Base-by-base conservation (phyloP, 352 stramenopile species). In the Phytophthora quininea region DNA sequence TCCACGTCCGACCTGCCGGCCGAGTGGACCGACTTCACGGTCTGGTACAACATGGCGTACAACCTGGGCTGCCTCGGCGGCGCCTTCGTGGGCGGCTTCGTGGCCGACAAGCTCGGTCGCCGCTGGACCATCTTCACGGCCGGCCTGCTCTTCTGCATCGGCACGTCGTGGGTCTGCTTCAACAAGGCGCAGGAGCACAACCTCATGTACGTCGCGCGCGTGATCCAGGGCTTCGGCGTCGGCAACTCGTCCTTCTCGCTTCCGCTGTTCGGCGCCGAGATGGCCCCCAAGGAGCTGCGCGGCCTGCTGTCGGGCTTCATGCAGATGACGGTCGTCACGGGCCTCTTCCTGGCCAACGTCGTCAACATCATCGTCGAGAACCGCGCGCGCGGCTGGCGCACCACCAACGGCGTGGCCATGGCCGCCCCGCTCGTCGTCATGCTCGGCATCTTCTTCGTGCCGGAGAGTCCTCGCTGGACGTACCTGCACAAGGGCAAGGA, bases 21-120 rank as follows among this genome's bases (percentile, higher is more conserved):
- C 24, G 66, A 78, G 40, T 81, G 73, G 73, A 62, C 54, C 4
- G 8, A n/a, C 60, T 80, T 77, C 52, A 77, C 59, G 27, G 76
- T 67, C 2, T 64, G 54, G 54, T 68, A 61, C 55, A 66, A 64
- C 75, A 68, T 77, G 59, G 30, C 58, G 32, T 73, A 68, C 65
- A 73, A 73, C 42, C 35, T 73, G 27, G 64, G 63, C 32, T 72
- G 64, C 27, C 58, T 72, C 10, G 64, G n/a, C 0, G 64, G 64
- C 15, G 58, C 58, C 47, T 72, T 72, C 40, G n/a, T 72, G 1
- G 64, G 58, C 4, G 64, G 64, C 37, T 58, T 61, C 48, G 64
- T 72, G 27, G 69, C 73, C 0, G 58, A 84, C 53, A 64, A 61
- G 33, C 54, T 72, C 10, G 77, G 79, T 35, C 52, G 59, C 38